phyloP scores from a whole-genome alignment of 2,329 filamentous ascomycete species.

The Cordyceps sp. region DNA sequence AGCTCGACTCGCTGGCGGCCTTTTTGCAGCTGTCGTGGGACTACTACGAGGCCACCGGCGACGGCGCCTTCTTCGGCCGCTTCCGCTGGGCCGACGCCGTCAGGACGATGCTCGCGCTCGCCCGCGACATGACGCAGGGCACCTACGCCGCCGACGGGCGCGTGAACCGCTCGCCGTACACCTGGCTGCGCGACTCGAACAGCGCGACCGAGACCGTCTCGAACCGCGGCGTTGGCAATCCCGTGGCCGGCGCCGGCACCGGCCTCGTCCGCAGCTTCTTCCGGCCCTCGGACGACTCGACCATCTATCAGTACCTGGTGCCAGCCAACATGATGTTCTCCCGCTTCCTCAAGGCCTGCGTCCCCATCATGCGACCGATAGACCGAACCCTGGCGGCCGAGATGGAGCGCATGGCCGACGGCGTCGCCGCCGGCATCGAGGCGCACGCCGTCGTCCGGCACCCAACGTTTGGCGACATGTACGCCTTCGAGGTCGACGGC shows the following conservation, averaged over 20 bases:
- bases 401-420: constrained; percentile 39
- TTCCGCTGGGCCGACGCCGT: constrained; percentile 59
- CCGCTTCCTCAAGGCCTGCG: constrained; percentile 36
- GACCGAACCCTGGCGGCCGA: constrained; percentile 32
- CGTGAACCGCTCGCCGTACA: constrained; percentile 48
- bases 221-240: constrained; percentile 64
- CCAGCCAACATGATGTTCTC: constrained; percentile 80
- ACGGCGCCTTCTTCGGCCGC: constrained; percentile 56
- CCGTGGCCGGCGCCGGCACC: constrained; percentile 60
- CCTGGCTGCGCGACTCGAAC: constrained; percentile 58
- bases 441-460: constrained; percentile 50
- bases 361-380: constrained; percentile 26
- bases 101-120: constrained; percentile 48
- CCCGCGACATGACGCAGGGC: constrained; percentile 53
- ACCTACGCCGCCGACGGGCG: constrained; percentile 50
- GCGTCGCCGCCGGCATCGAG: constrained; percentile 48
- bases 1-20: constrained; percentile 77
- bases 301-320: constrained; percentile 72
- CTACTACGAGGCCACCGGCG: constrained; percentile 60
- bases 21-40: constrained; percentile 71
- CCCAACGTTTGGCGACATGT: constrained; percentile 45
- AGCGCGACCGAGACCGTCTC: constrained; percentile 66
- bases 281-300: constrained; percentile 77
- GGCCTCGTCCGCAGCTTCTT: constrained; percentile 79
- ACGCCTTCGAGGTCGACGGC: constrained; percentile 55